A percentile compares a stretch with the other conserved stretches of the same genome.
Conservation (phyloP, 176 grass and related monocot genomes). For the Eleusine indica region DNA sequence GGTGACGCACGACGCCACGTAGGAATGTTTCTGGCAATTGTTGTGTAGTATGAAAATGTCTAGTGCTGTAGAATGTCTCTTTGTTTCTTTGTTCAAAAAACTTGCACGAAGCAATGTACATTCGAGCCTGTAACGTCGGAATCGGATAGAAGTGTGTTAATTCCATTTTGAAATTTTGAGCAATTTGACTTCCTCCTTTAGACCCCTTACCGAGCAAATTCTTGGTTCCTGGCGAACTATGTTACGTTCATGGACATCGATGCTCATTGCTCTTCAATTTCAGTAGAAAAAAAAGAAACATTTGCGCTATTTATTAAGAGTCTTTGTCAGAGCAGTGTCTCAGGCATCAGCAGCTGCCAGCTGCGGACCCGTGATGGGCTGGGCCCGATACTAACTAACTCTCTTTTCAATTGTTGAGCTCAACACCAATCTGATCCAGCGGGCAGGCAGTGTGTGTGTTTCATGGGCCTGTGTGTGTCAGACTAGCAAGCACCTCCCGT, state of each 20-base stretch:
- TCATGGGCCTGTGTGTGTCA: background rate
- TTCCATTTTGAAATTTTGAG: background rate
- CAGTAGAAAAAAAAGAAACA: too few relatives aligned
- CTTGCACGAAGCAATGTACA: conserved; percentile 2
- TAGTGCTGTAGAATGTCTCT: background rate
- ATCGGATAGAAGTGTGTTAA: background rate
- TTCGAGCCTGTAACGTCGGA: background rate
- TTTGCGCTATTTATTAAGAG: too few relatives aligned
- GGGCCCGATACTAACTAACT: background rate
- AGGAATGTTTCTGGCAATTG: background rate
- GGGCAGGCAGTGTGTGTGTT: background rate
- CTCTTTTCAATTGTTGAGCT: background rate
- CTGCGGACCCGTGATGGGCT: background rate
- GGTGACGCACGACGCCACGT: background rate
- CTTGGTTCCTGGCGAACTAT: background rate
- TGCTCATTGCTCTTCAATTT: background rate
- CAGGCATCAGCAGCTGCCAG: too few relatives aligned
- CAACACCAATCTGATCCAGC: background rate
- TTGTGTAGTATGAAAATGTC: background rate
- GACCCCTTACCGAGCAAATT: background rate
- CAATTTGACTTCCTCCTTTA: background rate
- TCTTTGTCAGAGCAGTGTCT: too few relatives aligned
- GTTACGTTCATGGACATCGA: background rate
- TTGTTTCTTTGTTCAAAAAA: background rate
- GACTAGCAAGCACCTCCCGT: background rate